A percentile compares a stretch with the other conserved stretches of the same genome.
Evolutionary conservation across 2,329 filamentous ascomycete genomes (phyloP).

Genomic region (Ploettnerulaceae sp.): DNA sequence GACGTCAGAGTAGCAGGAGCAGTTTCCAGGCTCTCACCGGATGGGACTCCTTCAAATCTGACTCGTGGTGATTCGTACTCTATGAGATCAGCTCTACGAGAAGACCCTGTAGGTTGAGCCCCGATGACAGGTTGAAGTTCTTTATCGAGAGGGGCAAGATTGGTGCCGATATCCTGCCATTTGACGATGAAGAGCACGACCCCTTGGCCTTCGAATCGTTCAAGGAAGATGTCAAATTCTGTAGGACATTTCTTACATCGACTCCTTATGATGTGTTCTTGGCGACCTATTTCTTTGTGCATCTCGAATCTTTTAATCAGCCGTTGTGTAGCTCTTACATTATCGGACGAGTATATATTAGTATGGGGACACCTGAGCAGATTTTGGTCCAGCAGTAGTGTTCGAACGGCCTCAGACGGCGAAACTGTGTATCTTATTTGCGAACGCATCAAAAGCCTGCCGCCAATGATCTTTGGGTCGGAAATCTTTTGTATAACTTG

Average conservation of each 20-base stretch:
- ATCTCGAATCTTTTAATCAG: not conserved
- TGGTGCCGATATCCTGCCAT: constrained; percentile 15
- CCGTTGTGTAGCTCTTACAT: not conserved
- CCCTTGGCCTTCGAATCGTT: constrained; percentile 8
- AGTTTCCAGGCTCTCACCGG: not conserved
- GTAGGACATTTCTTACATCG: constrained; percentile 10
- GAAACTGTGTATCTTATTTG: constrained; percentile 11
- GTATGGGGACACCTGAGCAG: not conserved
- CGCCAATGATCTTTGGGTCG: constrained; percentile 12
- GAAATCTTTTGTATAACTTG: constrained; percentile 13
- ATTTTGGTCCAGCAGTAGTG: not conserved
- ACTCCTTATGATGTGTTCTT: constrained; percentile 3
- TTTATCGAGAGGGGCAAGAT: constrained; percentile 13
- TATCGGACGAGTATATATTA: not conserved
- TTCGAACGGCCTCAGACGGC: not conserved
- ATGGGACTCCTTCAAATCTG: not conserved
- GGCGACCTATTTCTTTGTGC: not conserved
- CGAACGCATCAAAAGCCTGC: constrained; percentile 13
- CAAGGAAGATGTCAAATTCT: constrained; percentile 7
- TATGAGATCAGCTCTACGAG: not conserved
- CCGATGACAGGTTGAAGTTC: constrained; percentile 3
- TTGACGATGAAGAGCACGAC: constrained; percentile 9
- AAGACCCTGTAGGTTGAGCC: not conserved
- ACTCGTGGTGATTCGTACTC: not conserved
- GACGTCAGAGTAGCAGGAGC: not conserved